phyloP scores from a whole-genome alignment of 495 filamentous ascomycete species.

The Xylaria curta region DNA sequence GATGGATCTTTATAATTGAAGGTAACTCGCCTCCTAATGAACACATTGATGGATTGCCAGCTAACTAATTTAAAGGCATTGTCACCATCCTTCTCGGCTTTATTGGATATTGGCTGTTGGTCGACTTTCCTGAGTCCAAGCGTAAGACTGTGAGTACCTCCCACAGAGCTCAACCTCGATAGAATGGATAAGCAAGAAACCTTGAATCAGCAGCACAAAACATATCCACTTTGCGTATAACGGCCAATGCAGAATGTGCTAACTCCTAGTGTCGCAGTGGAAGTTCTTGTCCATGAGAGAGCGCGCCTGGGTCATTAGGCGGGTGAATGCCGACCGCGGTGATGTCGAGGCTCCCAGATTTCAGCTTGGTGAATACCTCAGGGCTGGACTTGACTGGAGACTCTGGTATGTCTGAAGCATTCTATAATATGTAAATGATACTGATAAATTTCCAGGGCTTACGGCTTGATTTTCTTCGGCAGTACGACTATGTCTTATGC shows the following conservation, averaged over 20 bases:
- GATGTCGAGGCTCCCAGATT: conserved; percentile 60
- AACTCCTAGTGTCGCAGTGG: conserved; percentile 39
- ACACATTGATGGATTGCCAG: not conserved
- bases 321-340: conserved; percentile 62
- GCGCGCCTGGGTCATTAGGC: conserved; percentile 57
- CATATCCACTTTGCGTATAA: not conserved
- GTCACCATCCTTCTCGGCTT: conserved; percentile 53
- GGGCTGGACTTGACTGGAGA: conserved; percentile 56
- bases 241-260: not conserved
- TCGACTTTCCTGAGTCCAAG: conserved; percentile 64
- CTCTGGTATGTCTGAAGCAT: conserved; percentile 53
- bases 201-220: not conserved
- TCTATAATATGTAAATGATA: conserved; percentile 41
- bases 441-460: conserved; percentile 41
- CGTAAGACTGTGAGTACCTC: conserved; percentile 44
- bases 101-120: conserved; percentile 58
- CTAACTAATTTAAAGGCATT: conserved; percentile 29
- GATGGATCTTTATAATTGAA: conserved; percentile 67
- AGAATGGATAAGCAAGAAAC: not conserved
- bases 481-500: conserved; percentile 65
- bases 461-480: conserved; percentile 59
- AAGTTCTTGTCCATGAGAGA: conserved; percentile 57
- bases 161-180: not conserved
- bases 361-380: conserved; percentile 54
- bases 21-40: conserved; percentile 38